Evolutionary conservation across 2,329 filamentous ascomycete genomes (phyloP).

Genomic region (Penicillium sp.): DNA sequence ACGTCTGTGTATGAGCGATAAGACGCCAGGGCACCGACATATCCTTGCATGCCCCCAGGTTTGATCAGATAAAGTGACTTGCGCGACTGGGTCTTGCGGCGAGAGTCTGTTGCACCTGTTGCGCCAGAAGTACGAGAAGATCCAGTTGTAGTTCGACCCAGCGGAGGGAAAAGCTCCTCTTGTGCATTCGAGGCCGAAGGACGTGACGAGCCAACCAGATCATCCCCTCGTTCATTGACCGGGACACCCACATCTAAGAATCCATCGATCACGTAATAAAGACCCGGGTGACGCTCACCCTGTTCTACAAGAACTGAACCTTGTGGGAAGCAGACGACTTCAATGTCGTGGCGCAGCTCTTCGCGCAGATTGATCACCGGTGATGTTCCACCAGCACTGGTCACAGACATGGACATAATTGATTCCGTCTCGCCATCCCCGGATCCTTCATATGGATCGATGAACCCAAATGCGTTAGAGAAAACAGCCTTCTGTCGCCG

Average conservation of each 20-base stretch:
- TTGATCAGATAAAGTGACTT: conserved; percentile 87
- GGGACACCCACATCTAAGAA: conserved; percentile 94
- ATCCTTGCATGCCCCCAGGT: conserved; percentile 89
- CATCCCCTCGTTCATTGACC: conserved; percentile 58
- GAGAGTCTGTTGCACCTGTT: conserved; percentile 30
- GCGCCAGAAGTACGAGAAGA: conserved; percentile 37
- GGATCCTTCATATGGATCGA: conserved; percentile 73
- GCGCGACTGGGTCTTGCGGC: conserved; percentile 50
- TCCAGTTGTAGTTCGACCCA: conserved; percentile 47
- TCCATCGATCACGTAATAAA: conserved; percentile 97
- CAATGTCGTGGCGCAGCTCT: conserved; percentile 86
- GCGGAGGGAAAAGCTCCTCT: conserved; percentile 45
- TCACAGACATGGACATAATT: conserved; percentile 66
- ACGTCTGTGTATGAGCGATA: conserved; percentile 97
- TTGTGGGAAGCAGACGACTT: conserved; percentile 96
- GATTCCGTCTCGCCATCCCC: conserved; percentile 85
- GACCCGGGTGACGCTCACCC: conserved; percentile 89
- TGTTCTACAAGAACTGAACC: conserved; percentile 93
- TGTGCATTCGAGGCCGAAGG: conserved; percentile 25
- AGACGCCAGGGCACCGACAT: conserved; percentile 89
- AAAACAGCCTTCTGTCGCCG: conserved; percentile 76
- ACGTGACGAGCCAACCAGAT: conserved; percentile 38
- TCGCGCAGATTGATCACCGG: conserved; percentile 67
- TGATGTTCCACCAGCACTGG: conserved; percentile 60
- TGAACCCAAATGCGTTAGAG: conserved; percentile 86